A percentile compares a stretch with the other conserved stretches of the same genome.
phyloP scores from a whole-genome alignment of 108 stramenopile genomes.

The Fragilariopsis cylindrus region DNA sequence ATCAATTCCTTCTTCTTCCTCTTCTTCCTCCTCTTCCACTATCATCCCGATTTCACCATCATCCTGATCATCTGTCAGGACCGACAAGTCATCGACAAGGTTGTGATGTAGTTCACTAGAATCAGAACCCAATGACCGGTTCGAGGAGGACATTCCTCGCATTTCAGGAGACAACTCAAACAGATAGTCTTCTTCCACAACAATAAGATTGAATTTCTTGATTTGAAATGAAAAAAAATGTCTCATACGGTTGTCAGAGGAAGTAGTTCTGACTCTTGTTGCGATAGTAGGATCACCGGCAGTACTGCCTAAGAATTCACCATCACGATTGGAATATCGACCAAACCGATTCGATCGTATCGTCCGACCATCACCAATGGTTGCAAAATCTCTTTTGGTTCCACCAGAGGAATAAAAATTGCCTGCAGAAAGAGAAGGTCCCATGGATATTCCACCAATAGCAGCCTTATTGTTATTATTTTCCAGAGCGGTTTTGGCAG shows the following conservation, averaged over 20 bases:
- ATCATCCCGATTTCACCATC: slow-evolving; percentile 2
- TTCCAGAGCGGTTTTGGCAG: neutral
- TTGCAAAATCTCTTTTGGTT: slow-evolving; percentile 17
- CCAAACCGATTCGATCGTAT: slow-evolving; percentile 8
- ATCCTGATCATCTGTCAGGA: slow-evolving; percentile 44
- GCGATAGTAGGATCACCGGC: neutral
- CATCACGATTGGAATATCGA: neutral
- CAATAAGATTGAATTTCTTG: slow-evolving; percentile 36
- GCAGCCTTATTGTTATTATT: neutral
- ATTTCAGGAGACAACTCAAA: slow-evolving; percentile 30
- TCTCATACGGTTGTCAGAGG: slow-evolving; percentile 31
- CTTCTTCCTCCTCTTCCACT: slow-evolving; percentile 31
- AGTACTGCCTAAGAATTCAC: neutral
- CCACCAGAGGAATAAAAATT: slow-evolving; percentile 26
- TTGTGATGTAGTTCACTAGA: slow-evolving; percentile 20
- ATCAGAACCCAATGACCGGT: neutral
- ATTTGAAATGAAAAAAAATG: slow-evolving; percentile 35
- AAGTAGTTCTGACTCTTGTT: neutral
- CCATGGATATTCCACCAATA: neutral
- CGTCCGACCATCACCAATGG: slow-evolving; percentile 19
- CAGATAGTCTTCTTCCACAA: slow-evolving; percentile 36
- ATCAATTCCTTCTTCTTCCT: slow-evolving; percentile 31
- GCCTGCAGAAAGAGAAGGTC: neutral
- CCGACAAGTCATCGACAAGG: slow-evolving; percentile 25
- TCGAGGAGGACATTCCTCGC: slow-evolving; percentile 1